Evolutionary conservation across 2,329 filamentous ascomycete species (phyloP).

Genomic region (Fusarium sp.): DNA sequence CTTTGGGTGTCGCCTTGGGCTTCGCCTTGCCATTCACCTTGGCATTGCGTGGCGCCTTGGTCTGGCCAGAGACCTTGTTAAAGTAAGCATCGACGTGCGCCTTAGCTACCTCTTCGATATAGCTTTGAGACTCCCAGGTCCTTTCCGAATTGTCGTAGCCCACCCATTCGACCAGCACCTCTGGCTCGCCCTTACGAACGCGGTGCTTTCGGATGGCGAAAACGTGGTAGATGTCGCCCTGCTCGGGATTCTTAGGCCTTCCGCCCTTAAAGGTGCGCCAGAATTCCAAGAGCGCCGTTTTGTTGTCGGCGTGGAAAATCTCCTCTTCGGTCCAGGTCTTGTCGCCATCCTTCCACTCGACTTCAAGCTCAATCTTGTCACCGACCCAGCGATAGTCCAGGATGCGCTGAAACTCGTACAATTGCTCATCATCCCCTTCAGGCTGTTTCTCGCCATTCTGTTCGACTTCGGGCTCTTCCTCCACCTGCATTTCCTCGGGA

Average conservation of each 20-base stretch:
- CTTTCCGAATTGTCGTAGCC: slow-evolving; percentile 50
- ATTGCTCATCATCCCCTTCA: neutral
- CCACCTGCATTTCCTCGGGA: no score
- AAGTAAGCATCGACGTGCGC: slow-evolving; percentile 50
- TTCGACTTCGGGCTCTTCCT: neutral
- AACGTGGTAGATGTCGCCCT: slow-evolving; percentile 49
- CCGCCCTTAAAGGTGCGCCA: slow-evolving; percentile 51
- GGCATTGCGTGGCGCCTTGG: slow-evolving; percentile 3
- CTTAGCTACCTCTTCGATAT: slow-evolving; percentile 48
- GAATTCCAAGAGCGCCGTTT: slow-evolving; percentile 50
- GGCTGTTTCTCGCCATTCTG: neutral
- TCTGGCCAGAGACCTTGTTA: slow-evolving; percentile 15
- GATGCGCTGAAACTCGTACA: slow-evolving; percentile 37
- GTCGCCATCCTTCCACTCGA: slow-evolving; percentile 51
- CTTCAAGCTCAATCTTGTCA: slow-evolving; percentile 49
- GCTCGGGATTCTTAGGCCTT: slow-evolving; percentile 49
- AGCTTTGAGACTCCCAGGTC: slow-evolving; percentile 50
- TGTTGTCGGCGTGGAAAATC: slow-evolving; percentile 53
- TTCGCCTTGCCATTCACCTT: neutral
- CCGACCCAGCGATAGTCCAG: slow-evolving; percentile 49
- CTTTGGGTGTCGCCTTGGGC: neutral
- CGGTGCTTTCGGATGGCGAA: slow-evolving; percentile 53
- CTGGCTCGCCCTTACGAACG: slow-evolving; percentile 44
- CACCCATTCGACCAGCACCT: slow-evolving; percentile 55
- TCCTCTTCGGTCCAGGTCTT: slow-evolving; percentile 54